phyloP scores from a whole-genome alignment of 2,329 filamentous ascomycete species.

The Neofusicoccum sp. region DNA sequence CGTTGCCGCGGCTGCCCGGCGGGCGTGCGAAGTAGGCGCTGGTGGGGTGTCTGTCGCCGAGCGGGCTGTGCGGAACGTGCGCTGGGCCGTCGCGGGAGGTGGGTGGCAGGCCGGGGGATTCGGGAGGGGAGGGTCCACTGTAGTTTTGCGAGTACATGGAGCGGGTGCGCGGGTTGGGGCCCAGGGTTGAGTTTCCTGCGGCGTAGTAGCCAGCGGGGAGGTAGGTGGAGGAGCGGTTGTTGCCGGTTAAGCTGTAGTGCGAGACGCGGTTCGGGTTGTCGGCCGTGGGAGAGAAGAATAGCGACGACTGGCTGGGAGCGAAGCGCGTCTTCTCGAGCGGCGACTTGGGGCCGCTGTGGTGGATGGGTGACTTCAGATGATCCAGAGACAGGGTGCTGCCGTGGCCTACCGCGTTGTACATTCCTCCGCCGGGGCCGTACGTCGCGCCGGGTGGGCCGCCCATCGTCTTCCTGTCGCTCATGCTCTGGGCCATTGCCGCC shows the following conservation, averaged over 20 bases:
- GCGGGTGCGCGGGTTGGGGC: constrained; percentile 12
- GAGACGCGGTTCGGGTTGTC: constrained; percentile 23
- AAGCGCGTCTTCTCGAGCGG: constrained; percentile 28
- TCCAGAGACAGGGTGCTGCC: constrained; percentile 59
- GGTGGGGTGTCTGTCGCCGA: background rate
- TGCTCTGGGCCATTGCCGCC: constrained; percentile 72
- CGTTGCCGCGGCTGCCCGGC: constrained; percentile 1
- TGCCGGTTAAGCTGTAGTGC: constrained; percentile 22
- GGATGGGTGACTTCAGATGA: constrained; percentile 39
- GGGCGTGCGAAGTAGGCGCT: constrained; percentile 6
- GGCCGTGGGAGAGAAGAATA: constrained; percentile 96
- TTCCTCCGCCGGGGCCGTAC: constrained; percentile 34
- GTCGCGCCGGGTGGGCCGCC: constrained; percentile 35
- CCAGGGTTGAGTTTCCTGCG: constrained; percentile 49
- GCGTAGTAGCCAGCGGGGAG: constrained; percentile 91
- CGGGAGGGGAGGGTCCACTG: constrained; percentile 7
- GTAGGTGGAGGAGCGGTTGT: constrained; percentile 71
- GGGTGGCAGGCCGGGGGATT: constrained; percentile 12
- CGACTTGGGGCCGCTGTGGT: constrained; percentile 26
- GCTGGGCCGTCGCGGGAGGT: constrained; percentile 8
- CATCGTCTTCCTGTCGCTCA: constrained; percentile 66
- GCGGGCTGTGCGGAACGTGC: constrained; percentile 10
- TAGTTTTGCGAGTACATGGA: constrained; percentile 10
- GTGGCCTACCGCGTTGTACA: constrained; percentile 23
- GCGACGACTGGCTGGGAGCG: constrained; percentile 45